Evolutionary conservation across 106 monocot species (phyloP), one percentile per base, ranked within the genome.

Genomic region (Narthecium ossifragum): DNA sequence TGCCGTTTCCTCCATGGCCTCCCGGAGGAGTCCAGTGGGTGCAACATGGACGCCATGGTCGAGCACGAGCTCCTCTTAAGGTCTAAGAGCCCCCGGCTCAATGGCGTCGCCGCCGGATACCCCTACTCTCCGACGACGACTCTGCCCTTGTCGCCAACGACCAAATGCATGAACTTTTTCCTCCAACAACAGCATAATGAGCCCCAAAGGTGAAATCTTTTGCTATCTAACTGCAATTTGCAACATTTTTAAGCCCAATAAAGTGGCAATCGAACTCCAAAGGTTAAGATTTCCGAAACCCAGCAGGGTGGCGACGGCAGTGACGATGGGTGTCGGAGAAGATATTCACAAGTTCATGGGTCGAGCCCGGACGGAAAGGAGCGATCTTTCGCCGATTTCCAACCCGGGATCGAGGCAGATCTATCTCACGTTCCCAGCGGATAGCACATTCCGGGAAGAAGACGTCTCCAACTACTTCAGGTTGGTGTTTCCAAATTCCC

Each of bases 401-500:
- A 92, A 87, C 50, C 92, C 92, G 0, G 70, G 87, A n/a, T 84
- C 92, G 9, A 63, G 92, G 51, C 92, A 92, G 75, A 92, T 92
- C 77, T 92, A 92, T 70, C 54, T 92, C 28, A 92, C 92, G 29
- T 92, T 92, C 57, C 92, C 92, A 8, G 92, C 92, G 0, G 92
- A 92, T 57, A 92, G 92, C 71, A 84, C 87, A 13, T 92, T 92
- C 79, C 51, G 84, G 26, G 92, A 92, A 77, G 92, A 92, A 59
- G 92, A 92, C 31, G 92, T 92, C 33, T 81, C 92, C 40, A 92
- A 87, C 63, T 92, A 92, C 50, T 92, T 92, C 83, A 92, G 83
- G 91, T 92, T 43, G 53, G 11, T 23, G 43, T 12, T 21, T 14
- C 15, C 0, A 26, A 9, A 1, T 7, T 3, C 1, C 25, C 11